A percentile compares a stretch with the other conserved stretches of the same genome.
These are phyloP conservation scores for Mycena chlorophos DNA, from an alignment of 768 basidiomycete genomes.

Conservation along the genomic window DNA sequence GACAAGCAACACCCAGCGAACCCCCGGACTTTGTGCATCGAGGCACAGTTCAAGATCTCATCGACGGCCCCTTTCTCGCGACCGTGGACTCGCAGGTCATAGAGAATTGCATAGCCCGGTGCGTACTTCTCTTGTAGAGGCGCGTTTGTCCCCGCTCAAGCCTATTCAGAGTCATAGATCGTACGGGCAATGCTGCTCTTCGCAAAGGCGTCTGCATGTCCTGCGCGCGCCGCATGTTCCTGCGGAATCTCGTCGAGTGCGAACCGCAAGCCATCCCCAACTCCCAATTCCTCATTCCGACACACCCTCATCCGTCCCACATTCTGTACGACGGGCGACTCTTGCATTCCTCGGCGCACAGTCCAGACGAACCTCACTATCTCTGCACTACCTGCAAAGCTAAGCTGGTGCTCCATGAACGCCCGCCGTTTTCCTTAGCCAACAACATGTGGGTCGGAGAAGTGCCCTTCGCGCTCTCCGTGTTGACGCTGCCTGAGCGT, in stretches of 20 bases:
- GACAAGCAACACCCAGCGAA: no score
- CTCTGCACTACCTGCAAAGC: neutral
- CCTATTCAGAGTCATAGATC: neutral
- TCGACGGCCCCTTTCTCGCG: neutral
- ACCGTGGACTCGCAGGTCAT: neutral
- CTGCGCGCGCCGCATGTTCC: neutral
- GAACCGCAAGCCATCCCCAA: neutral
- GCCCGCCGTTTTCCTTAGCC: neutral
- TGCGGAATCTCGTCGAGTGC: neutral
- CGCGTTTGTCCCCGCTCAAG: neutral
- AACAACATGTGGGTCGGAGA: constrained; percentile 31
- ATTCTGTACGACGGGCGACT: neutral
- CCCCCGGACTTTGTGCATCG: no score
- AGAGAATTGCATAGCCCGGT: neutral
- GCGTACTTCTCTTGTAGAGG: neutral
- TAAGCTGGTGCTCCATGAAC: neutral
- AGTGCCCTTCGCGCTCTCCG: constrained; percentile 17
- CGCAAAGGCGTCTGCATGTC: neutral
- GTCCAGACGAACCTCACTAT: neutral
- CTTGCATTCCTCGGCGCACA: neutral
- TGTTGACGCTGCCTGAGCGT: constrained; percentile 27
- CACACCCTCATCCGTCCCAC: neutral
- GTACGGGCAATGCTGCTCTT: neutral
- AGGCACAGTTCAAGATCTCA: neutral
- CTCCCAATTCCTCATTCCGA: neutral